These are phyloP conservation scores for Craterostigma plantagineum DNA, from an alignment of 257 asterid genomes.

Conservation along the genomic window DNA sequence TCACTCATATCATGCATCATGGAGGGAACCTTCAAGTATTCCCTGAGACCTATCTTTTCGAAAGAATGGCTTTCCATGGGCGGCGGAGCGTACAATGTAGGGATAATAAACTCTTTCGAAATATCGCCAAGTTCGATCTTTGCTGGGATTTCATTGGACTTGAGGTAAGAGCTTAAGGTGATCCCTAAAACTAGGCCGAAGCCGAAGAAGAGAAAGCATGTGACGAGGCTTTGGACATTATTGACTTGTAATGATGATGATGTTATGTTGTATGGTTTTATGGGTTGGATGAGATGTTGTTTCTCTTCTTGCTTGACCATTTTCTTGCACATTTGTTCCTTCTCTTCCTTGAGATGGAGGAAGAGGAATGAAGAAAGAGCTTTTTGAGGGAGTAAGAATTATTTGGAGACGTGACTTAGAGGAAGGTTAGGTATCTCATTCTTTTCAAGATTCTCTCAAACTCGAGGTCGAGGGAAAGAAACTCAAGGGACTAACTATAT, in stretches of 20 bases:
- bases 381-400: no score
- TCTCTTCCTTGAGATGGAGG: no score
- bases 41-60: slow-evolving; percentile 12
- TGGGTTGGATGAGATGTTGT: not conserved
- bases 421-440: not conserved
- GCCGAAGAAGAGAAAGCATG: slow-evolving; percentile 44
- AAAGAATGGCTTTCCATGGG: not conserved
- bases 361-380: no score
- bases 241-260: slow-evolving; percentile 13
- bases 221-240: slow-evolving; percentile 24
- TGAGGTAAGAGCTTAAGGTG: slow-evolving; percentile 24
- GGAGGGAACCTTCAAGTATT: slow-evolving; percentile 16
- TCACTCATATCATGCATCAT: slow-evolving; percentile 51
- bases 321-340: no score
- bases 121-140: no score
- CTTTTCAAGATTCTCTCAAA: not conserved
- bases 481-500: not conserved
- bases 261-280: not conserved
- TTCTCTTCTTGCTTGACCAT: not conserved
- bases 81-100: not conserved
- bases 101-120: not conserved
- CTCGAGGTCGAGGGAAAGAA: not conserved
- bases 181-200: slow-evolving; percentile 60
- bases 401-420: not conserved
- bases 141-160: not conserved